Base-by-base conservation (phyloP, 305 asterid genomes). In the Salvia sclarea region DNA sequence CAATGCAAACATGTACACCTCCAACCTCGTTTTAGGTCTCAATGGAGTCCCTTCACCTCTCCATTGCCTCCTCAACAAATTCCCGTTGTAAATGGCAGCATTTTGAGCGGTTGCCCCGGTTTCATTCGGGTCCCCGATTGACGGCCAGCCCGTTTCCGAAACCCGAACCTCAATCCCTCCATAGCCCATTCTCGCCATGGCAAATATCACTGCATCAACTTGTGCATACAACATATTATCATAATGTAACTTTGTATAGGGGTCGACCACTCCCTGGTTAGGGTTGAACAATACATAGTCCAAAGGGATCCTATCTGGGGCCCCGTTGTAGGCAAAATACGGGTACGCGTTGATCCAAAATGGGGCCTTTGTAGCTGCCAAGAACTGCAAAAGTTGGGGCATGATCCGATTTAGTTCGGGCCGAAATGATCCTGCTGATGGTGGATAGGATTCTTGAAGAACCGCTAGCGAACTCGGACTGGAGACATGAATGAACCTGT, bases 201-300 rank as follows among this genome's bases (percentile, higher is more conserved):
- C 88, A 0, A 81, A 81, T 56, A 73, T 72, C 22, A 84, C 77
- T 0, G 86, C 88, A 61, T 84, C 88, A 1, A 84, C 82, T 61
- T 84, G 84, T 14, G 91, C 95, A 55, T 87, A 86, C 70, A 87
- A 41, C 95, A 87, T 87, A 78, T 87, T 87, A 53, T 81, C 85
- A 40, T 87, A 87, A 47, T 76, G 87, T 3, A 86, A 77, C 20
- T 76, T 78, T 0, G 79, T 75, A 45, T 81, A 76, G 0, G 95
- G 84, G 57, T 87, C 95, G 14, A 81, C 78, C 70, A 86, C 75
- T 8, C 89, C 91, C 3, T 80, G 41, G 22, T 85, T 85, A 3
- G 91, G 89, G 41, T 78, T 79, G 61, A 87, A 82, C 50, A 87
- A 59, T 54, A 77, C 84, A 14, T 85, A 87, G 30, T 87, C 89